These are phyloP conservation scores for Tuber borchii DNA, from an alignment of 495 filamentous ascomycete species.

Conservation along the genomic window DNA sequence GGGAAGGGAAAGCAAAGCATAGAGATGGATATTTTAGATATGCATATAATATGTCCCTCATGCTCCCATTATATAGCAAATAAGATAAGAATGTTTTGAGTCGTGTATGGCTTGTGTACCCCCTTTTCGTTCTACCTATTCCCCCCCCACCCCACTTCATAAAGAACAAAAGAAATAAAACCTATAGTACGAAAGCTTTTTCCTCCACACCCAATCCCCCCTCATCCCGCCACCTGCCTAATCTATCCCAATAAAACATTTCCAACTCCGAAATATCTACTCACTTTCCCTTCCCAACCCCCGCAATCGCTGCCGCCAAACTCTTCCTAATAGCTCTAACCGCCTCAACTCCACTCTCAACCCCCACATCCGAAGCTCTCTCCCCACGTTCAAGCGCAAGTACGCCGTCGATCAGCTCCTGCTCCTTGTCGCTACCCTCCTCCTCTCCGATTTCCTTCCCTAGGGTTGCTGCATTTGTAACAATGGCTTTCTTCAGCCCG, in stretches of 20 bases:
- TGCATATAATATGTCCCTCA: neutral
- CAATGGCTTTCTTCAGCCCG: constrained; percentile 23
- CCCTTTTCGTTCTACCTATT: too few relatives aligned
- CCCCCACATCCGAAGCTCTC: constrained; percentile 25
- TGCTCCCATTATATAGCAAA: neutral
- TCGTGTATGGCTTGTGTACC: too few relatives aligned
- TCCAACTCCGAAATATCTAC: constrained; percentile 5
- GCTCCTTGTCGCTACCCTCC: constrained; percentile 32
- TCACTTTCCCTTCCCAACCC: constrained; percentile 18
- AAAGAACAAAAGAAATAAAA: too few relatives aligned
- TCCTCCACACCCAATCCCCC: constrained; percentile 32
- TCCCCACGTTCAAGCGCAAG: constrained; percentile 35
- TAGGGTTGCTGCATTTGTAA: constrained; percentile 5
- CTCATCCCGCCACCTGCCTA: too few relatives aligned
- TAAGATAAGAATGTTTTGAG: too few relatives aligned
- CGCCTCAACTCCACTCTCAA: constrained; percentile 34
- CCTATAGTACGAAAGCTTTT: constrained; percentile 7
- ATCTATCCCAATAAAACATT: too few relatives aligned
- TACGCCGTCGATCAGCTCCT: constrained; percentile 34
- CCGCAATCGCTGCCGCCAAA: constrained; percentile 18
- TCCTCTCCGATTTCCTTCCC: constrained; percentile 20
- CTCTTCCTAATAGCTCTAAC: constrained; percentile 22
- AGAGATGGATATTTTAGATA: too few relatives aligned
- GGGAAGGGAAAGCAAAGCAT: too few relatives aligned
- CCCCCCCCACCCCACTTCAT: too few relatives aligned